Conservation (phyloP, 129 eudicot genomes). For the Calendula officinalis region DNA sequence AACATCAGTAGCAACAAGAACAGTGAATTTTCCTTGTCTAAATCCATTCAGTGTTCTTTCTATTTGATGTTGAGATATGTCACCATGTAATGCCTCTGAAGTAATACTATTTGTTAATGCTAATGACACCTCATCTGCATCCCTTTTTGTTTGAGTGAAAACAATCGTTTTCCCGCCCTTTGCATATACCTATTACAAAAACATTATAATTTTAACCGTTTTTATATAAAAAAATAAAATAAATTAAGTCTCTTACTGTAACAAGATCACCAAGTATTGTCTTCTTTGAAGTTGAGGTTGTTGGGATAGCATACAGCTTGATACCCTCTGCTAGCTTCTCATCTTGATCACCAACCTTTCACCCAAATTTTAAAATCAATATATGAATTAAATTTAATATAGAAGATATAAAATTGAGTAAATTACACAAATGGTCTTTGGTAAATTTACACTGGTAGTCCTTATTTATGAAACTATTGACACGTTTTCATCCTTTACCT, state of each 20-base stretch:
- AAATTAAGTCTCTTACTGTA: slow-evolving; percentile 56
- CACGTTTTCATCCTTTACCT: no score
- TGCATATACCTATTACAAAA: slow-evolving; percentile 71
- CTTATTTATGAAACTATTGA: no score
- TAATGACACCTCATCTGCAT: slow-evolving; percentile 94
- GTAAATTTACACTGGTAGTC: no score
- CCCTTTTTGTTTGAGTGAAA: slow-evolving; percentile 92
- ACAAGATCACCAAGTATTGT: slow-evolving; percentile 78
- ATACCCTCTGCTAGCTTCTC: slow-evolving; percentile 96
- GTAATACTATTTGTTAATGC: slow-evolving; percentile 71
- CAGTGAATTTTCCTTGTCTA: slow-evolving; percentile 87
- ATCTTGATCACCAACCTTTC: slow-evolving; percentile 88
- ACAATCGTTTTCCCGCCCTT: slow-evolving; percentile 96
- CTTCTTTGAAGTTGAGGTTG: slow-evolving; percentile 73
- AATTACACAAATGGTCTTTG: no score
- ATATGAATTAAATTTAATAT: no score
- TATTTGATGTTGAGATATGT: slow-evolving; percentile 95
- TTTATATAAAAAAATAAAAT: background rate
- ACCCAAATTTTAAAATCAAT: no score
- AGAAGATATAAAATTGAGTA: no score
- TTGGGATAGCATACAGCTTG: slow-evolving; percentile 75
- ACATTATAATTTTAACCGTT: background rate
- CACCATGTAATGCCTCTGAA: slow-evolving; percentile 96
- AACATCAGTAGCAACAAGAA: slow-evolving; percentile 97
- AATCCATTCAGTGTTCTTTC: slow-evolving; percentile 90